Percentiles rank a stretch among this genome's conserved stretches.
Conservation (phyloP, 352 stramenopile genomes). For the Thalassiosira sp. region DNA sequence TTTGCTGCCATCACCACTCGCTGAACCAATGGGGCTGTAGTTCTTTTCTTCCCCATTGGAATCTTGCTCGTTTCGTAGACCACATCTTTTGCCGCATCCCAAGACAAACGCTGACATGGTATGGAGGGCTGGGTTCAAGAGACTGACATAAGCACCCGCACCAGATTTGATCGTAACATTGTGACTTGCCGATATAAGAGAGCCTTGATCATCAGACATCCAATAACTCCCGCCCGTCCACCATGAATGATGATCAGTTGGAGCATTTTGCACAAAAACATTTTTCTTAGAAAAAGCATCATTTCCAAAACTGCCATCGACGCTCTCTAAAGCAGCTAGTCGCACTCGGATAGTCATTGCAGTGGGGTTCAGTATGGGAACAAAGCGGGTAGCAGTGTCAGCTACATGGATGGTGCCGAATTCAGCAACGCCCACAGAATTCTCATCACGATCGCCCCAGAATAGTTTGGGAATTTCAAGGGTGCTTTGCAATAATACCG, state of each 20-base stretch:
- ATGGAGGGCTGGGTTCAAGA: conserved; percentile 75
- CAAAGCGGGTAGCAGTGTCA: conserved; percentile 31
- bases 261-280: conserved; percentile 42
- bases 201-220: conserved; percentile 59
- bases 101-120: conserved; percentile 68
- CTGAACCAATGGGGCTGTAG: conserved; percentile 72
- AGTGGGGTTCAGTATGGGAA: conserved; percentile 74
- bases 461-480: conserved; percentile 70
- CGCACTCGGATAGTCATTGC: conserved; percentile 63
- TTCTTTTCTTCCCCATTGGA: conserved; percentile 40
- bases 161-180: conserved; percentile 78
- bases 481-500: conserved; percentile 54
- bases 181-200: conserved; percentile 71
- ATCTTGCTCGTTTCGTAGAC: conserved; percentile 56
- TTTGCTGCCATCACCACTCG: conserved; percentile 50
- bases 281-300: conserved; percentile 31
- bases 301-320: conserved; percentile 24
- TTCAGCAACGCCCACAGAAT: conserved; percentile 47
- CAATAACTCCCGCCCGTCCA: conserved; percentile 72
- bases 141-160: conserved; percentile 62
- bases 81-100: conserved; percentile 75
- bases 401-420: conserved; percentile 69
- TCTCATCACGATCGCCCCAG: neutral
- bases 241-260: conserved; percentile 44
- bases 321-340: conserved; percentile 41